Conservation (phyloP, 495 filamentous ascomycete genomes). For the Podospora didyma region DNA sequence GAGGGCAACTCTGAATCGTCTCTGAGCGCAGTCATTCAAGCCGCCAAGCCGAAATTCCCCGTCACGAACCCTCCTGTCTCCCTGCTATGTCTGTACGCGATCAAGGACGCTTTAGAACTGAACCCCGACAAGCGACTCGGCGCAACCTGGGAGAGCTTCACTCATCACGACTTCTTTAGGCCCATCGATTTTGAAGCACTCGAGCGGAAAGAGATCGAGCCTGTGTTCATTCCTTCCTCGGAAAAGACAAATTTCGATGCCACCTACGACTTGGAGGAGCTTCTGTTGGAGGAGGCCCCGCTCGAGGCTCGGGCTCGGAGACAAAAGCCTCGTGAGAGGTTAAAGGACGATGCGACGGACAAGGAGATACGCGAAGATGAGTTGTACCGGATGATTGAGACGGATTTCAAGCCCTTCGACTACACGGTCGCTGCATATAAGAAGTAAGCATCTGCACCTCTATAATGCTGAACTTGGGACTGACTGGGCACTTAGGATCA, state of each 20-base stretch:
- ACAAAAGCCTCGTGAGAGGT: constrained; percentile 85
- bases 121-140: constrained; percentile 80
- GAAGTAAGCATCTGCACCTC: constrained; percentile 39
- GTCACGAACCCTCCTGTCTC: constrained; percentile 87
- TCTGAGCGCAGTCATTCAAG: constrained; percentile 76
- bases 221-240: constrained; percentile 85
- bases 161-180: constrained; percentile 82
- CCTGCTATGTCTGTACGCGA: constrained; percentile 77
- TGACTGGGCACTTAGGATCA: constrained; percentile 17
- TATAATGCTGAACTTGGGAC: neutral
- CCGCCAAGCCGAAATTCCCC: constrained; percentile 78
- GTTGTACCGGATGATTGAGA: constrained; percentile 90
- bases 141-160: constrained; percentile 75
- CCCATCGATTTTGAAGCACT: constrained; percentile 80
- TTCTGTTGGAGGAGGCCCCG: constrained; percentile 91
- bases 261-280: constrained; percentile 93
- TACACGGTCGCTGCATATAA: constrained; percentile 74
- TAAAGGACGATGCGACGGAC: constrained; percentile 91
- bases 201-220: constrained; percentile 84
- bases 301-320: constrained; percentile 86
- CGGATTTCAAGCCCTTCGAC: constrained; percentile 91
- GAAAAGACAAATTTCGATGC: constrained; percentile 99
- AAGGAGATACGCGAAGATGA: constrained; percentile 95
- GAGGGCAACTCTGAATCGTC: constrained; percentile 79
- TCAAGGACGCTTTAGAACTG: constrained; percentile 74